Percentiles rank a stretch among this genome's conserved stretches.
phyloP scores from a whole-genome alignment of 225 moss, liverwort and hornwort species.

The Bryoerythrophyllum caledonicum region DNA sequence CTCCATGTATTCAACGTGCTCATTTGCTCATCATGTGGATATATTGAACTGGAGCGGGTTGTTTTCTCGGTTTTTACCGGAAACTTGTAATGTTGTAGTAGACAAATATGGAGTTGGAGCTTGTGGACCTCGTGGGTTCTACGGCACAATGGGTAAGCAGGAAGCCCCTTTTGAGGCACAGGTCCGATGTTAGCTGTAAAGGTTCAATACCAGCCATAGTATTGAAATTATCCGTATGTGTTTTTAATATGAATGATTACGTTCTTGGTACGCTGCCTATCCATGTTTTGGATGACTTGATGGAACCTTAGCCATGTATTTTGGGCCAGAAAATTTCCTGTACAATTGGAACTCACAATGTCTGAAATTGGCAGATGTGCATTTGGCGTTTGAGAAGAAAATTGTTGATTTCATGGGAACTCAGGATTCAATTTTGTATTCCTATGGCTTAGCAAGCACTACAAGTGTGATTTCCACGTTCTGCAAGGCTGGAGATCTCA shows the following conservation, averaged over 20 bases:
- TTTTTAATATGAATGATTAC: too few relatives aligned
- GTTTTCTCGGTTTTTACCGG: conserved; percentile 48
- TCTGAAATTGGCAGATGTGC: conserved; percentile 74
- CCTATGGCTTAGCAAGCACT: conserved; percentile 90
- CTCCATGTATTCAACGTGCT: conserved; percentile 7
- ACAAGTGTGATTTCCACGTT: conserved; percentile 96
- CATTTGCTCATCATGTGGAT: conserved; percentile 15
- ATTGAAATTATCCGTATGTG: too few relatives aligned
- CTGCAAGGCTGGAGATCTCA: conserved; percentile 89
- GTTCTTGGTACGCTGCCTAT: too few relatives aligned
- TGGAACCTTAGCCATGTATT: too few relatives aligned
- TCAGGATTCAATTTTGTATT: conserved; percentile 85
- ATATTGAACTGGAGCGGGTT: not conserved
- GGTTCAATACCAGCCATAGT: too few relatives aligned
- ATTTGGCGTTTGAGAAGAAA: conserved; percentile 91
- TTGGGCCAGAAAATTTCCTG: conserved; percentile 8
- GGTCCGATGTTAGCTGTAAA: too few relatives aligned
- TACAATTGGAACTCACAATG: conserved; percentile 32
- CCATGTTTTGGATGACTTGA: too few relatives aligned
- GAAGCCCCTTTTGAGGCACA: too few relatives aligned
- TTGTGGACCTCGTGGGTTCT: too few relatives aligned
- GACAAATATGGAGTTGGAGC: too few relatives aligned
- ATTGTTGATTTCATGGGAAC: conserved; percentile 88
- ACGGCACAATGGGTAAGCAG: too few relatives aligned
- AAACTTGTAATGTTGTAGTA: conserved; percentile 76